Base-by-base conservation (phyloP, 2,329 filamentous ascomycete genomes). In the Pyrenophora seminiperda region DNA sequence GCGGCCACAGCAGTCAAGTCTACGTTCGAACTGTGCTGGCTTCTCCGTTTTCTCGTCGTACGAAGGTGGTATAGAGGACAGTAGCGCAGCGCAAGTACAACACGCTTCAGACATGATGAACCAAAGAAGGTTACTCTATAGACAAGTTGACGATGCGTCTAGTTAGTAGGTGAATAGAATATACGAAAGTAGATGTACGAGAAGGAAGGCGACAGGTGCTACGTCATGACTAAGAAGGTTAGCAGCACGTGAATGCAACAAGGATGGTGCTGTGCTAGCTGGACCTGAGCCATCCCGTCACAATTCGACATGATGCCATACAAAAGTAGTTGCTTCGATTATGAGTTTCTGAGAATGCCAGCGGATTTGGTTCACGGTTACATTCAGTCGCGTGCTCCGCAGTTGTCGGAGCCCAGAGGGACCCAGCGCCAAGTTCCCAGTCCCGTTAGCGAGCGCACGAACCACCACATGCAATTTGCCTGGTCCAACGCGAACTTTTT, bases 21-120 rank as follows among this genome's bases (percentile, higher is more conserved):
- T 76, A 42, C 87, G 82, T 65, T 87, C 81, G 39, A 79, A 76
- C 19, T 81, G 78, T 2, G 82, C 73, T 11, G 82, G 79, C 67
- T 87, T 89, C 75, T 87, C 85, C 31, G 77, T 79, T 63, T 79
- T 78, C 50, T 79, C 77, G 58, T 81, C 74, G 61, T 78, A 79
- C 20, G 77, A 75, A 27, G 79, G 76, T 42, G 80, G 77, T 22
- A 82, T 77, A 4, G 80, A 76, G 34, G 80, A 77, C 19, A 91
- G 79, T 19, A 86, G 73, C 18, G 77, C 78, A 22, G 87, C 85
- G 72, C 88, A 91, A 17, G 86, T 90, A 68, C 87, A 90, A 73
- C 88, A 91, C 11, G 81, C 79, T 68, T 78, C 75, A 34, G 60
- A 62, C 59, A 66, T 63, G 56, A 34, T 58, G 47, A 18, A 31